Evolutionary conservation across 2,329 filamentous ascomycete genomes (phyloP).

Genomic region (Aspergillus ruber): DNA sequence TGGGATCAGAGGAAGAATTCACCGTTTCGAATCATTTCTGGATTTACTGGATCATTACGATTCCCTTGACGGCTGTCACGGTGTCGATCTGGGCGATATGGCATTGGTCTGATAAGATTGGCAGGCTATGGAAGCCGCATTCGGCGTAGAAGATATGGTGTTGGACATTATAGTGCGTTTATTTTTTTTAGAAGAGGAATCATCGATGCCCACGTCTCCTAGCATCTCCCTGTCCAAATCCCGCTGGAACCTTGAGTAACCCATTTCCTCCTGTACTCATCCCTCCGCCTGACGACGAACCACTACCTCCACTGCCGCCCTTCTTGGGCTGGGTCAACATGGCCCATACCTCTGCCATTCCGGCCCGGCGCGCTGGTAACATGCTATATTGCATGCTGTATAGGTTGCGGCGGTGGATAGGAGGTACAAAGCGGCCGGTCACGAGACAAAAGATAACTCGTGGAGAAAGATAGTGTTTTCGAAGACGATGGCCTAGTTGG

Average conservation of each 20-base stretch:
- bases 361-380: slow-evolving; percentile 74
- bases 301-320: slow-evolving; percentile 16
- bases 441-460: slow-evolving; percentile 80
- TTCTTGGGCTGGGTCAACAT: slow-evolving; percentile 51
- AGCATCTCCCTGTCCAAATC: slow-evolving; percentile 25
- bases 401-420: slow-evolving; percentile 87
- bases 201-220: slow-evolving; percentile 30
- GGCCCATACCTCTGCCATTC: slow-evolving; percentile 80
- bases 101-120: slow-evolving; percentile 7
- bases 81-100: slow-evolving; percentile 19
- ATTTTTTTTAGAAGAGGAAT: slow-evolving; percentile 2
- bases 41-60: slow-evolving; percentile 26
- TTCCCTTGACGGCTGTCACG: slow-evolving; percentile 22
- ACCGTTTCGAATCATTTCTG: slow-evolving; percentile 21
- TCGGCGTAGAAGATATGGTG: no score
- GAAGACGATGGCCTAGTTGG: slow-evolving; percentile 83
- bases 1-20: slow-evolving; percentile 15
- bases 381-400: slow-evolving; percentile 98
- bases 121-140: no score
- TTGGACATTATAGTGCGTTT: background rate
- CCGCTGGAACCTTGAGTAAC: slow-evolving; percentile 26
- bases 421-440: slow-evolving; percentile 87
- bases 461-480: slow-evolving; percentile 90
- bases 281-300: slow-evolving; percentile 18
- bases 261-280: slow-evolving; percentile 21